phyloP scores from a whole-genome alignment of 1,139 yeast genomes.

The Suhomyces taliae region DNA sequence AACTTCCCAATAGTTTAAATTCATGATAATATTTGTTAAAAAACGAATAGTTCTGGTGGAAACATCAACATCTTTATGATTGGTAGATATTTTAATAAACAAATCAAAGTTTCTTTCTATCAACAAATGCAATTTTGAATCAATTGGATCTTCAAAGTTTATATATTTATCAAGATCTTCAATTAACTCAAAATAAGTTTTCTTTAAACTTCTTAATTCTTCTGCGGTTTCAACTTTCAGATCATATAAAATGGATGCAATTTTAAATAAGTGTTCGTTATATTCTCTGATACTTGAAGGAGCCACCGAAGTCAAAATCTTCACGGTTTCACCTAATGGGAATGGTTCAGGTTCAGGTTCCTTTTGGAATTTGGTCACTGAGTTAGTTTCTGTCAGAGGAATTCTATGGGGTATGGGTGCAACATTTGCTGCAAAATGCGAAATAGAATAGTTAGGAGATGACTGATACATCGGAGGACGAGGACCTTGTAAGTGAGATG shows the following conservation, averaged over 20 bases:
- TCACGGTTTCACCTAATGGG: constrained; percentile 28
- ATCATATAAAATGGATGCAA: constrained; percentile 30
- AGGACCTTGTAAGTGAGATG: constrained; percentile 10
- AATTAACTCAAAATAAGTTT: constrained; percentile 28
- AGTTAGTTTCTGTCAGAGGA: not conserved
- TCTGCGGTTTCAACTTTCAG: constrained; percentile 15
- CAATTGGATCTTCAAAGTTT: constrained; percentile 28
- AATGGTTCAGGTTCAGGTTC: constrained; percentile 9
- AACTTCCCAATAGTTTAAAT: constrained; percentile 47
- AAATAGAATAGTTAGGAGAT: constrained; percentile 7
- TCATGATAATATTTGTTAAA: constrained; percentile 40
- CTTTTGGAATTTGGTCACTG: not conserved
- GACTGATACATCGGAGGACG: constrained; percentile 3
- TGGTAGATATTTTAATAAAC: constrained; percentile 36
- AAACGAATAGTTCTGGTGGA: constrained; percentile 40
- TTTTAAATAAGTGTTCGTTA: constrained; percentile 38
- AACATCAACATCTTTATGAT: constrained; percentile 30
- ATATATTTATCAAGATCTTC: constrained; percentile 27
- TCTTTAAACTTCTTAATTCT: constrained; percentile 20
- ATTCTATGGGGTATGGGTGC: constrained; percentile 6
- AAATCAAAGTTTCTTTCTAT: constrained; percentile 44
- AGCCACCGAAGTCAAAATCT: constrained; percentile 26
- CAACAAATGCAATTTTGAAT: constrained; percentile 34
- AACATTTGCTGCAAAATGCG: constrained; percentile 11
- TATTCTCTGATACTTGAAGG: constrained; percentile 40